Evolutionary conservation across 345 rosid species (phyloP), one percentile per base, ranked within the genome.

Genomic region (Streptanthus diversifolius): DNA sequence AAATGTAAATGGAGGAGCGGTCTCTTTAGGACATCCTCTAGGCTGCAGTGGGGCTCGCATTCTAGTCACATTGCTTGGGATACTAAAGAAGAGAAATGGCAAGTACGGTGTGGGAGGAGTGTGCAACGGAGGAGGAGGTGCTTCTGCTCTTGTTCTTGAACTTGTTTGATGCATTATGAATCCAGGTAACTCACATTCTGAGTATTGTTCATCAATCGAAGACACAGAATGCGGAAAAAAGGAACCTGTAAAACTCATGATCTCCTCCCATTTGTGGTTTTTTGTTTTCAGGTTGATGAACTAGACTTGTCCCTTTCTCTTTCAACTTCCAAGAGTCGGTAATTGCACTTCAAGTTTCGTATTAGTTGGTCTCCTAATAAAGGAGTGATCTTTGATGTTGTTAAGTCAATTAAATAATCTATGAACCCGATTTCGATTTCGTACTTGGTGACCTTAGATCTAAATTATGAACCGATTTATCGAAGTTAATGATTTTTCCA

Each of bases 21-120:
- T 92, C 63, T 80, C 99, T 1, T 80, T 95, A 80, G 99, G 99
- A 55, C 97, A 95, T 77, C 99, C 99, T 68, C 81, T 92, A 64
- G 99, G 99, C 41, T 95, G 99, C 88, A 95, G 99, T 29, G 99
- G 98, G 15, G 99, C 98, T 36, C 97, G 99, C 63, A 90, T 95
- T 68, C 72, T 95, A 81, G 81, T 90, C 82, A 86, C 99, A 47
- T 95, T 95, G 70, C 85, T 95, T 80, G 99, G 99, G 86, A 89
- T 92, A 55, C 79, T 95, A 76, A 91, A 60, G 87, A 85, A 84
- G 82, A 90, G 78, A 81, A 85, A 81, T 4, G 96, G 90, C 27
- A 91, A 86, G 80, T 83, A 83, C 7, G 99, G 98, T 30, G 93
- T 92, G 45, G 97, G 86, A 57, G 98, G 91, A 24, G 90, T 95